A percentile compares a stretch with the other conserved stretches of the same genome.
phyloP scores from a whole-genome alignment of 495 filamentous ascomycete species.

The Elasticomyces elasticus region DNA sequence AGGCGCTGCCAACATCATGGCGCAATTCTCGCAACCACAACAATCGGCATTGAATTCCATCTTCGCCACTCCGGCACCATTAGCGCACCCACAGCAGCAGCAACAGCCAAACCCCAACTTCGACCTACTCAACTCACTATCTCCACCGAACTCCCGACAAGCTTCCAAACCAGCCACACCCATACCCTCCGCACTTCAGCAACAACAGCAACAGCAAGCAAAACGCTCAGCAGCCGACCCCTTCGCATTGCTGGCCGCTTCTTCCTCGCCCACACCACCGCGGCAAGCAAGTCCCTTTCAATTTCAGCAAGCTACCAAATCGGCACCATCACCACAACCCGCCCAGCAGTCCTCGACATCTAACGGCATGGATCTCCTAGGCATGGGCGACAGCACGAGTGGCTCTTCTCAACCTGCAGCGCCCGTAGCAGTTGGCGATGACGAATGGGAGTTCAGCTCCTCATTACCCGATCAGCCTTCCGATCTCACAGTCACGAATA shows the following conservation, averaged over 20 bases:
- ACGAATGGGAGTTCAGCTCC: constrained; percentile 92
- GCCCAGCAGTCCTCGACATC: constrained; percentile 27
- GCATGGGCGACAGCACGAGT: constrained; percentile 17
- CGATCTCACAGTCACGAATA: constrained; percentile 50
- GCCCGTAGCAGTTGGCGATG: constrained; percentile 42
- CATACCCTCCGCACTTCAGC: constrained; percentile 28
- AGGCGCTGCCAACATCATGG: constrained; percentile 38
- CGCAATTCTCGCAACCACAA: constrained; percentile 20
- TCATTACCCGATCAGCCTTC: constrained; percentile 64
- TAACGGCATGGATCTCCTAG: constrained; percentile 12
- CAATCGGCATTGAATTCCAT: constrained; percentile 9
- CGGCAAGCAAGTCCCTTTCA: constrained; percentile 34
- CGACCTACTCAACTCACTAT: constrained; percentile 26
- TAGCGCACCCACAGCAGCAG: constrained; percentile 16
- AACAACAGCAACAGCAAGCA: constrained; percentile 30
- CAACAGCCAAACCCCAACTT: constrained; percentile 21
- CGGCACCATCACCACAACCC: constrained; percentile 11
- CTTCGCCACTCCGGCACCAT: constrained; percentile 2
- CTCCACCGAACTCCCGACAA: constrained; percentile 15
- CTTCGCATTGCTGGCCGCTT: constrained; percentile 29
- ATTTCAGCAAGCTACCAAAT: constrained; percentile 31
- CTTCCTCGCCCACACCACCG: constrained; percentile 26
- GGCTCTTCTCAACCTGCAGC: constrained; percentile 21
- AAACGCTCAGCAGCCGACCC: constrained; percentile 34
- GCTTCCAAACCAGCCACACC: constrained; percentile 27